phyloP scores from a whole-genome alignment of 306 rosid species.

The Inga laurina region DNA sequence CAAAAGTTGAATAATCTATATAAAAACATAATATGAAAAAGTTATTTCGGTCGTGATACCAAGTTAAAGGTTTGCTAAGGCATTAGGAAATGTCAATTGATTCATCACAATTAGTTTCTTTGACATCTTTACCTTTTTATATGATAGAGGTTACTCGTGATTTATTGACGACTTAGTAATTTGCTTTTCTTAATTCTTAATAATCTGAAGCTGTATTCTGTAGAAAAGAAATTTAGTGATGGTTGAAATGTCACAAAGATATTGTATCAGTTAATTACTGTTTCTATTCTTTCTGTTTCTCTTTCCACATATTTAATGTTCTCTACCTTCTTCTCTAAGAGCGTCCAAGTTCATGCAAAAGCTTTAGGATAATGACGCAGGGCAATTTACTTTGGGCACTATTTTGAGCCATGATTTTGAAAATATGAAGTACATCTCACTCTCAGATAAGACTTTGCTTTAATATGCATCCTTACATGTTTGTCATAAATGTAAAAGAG shows the following conservation, averaged over 20 bases:
- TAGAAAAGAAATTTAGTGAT: not conserved
- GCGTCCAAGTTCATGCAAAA: not conserved
- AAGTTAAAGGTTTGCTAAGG: conserved; percentile 4
- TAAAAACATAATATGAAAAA: conserved; percentile 12
- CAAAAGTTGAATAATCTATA: conserved; percentile 14
- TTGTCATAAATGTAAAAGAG: not conserved
- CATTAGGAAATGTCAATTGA: not conserved
- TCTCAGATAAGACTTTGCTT: not conserved
- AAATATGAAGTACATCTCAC: no score
- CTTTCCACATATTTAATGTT: not conserved
- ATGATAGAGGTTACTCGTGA: not conserved
- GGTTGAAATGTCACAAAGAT: not conserved
- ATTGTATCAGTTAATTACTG: not conserved
- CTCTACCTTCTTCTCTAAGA: not conserved
- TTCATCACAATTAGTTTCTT: not conserved
- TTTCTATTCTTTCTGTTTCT: not conserved
- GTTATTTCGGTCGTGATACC: not conserved
- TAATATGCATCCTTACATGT: not conserved
- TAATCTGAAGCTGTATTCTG: not conserved
- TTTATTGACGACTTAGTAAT: not conserved
- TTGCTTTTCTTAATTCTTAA: not conserved
- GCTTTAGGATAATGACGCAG: not conserved
- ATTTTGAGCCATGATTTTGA: not conserved
- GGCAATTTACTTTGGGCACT: not conserved
- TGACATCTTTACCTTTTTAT: not conserved